These are phyloP conservation scores for Parietichytrium sp. DNA, from an alignment of 108 stramenopile species.

Conservation along the genomic window DNA sequence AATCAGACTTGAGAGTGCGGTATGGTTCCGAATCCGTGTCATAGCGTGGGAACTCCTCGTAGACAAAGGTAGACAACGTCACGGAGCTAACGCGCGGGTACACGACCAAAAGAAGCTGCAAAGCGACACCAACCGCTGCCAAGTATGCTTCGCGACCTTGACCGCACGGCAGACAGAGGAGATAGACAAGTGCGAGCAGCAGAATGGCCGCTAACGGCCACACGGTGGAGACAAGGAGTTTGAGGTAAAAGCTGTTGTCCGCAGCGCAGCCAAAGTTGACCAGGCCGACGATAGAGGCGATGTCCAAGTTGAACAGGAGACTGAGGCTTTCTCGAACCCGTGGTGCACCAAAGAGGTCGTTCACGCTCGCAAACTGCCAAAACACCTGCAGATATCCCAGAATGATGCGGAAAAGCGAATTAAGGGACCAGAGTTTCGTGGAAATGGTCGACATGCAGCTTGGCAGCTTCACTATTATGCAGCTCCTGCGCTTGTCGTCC, in stretches of 20 bases:
- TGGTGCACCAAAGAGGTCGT: too few species aligned
- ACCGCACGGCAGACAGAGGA: too few species aligned
- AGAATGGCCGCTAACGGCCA: neutral
- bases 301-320: neutral
- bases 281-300: neutral
- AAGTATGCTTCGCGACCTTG: neutral
- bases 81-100: conserved; percentile 9
- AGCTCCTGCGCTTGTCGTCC: too few species aligned
- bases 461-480: too few species aligned
- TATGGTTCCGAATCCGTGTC: neutral
- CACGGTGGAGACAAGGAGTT: neutral
- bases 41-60: neutral
- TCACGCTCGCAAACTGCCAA: too few species aligned
- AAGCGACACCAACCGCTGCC: neutral
- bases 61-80: neutral
- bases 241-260: neutral
- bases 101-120: conserved; percentile 3
- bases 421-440: too few species aligned
- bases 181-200: neutral
- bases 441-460: too few species aligned
- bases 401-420: too few species aligned
- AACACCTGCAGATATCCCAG: too few species aligned
- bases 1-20: neutral
- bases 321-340: neutral
- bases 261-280: neutral